Conservation (phyloP, 2,329 filamentous ascomycete genomes). For the Zymoseptoria brevis region DNA sequence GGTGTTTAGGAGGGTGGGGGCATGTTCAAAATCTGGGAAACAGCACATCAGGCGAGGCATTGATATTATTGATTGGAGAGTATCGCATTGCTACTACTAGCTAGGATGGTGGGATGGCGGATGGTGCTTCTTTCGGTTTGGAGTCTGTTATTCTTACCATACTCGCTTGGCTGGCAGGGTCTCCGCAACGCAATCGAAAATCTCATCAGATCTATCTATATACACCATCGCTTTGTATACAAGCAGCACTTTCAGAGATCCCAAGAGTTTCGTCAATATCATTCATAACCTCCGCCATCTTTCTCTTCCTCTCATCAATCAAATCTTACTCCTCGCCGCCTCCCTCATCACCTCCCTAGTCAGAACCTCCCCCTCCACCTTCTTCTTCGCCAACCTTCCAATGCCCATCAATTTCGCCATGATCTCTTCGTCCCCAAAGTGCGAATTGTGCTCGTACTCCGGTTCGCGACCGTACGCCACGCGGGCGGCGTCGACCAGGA, state of each 20-base stretch:
- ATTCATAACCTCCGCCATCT: background rate
- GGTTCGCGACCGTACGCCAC: constrained; percentile 77
- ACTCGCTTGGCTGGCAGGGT: background rate
- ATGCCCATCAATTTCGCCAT: constrained; percentile 49
- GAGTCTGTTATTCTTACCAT: background rate
- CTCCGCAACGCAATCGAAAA: background rate
- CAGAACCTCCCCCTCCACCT: constrained; percentile 42
- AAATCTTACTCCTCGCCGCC: constrained; percentile 28
- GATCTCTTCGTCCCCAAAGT: constrained; percentile 60
- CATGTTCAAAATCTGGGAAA: constrained; percentile 10
- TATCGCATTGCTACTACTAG: background rate
- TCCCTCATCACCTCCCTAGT: constrained; percentile 31
- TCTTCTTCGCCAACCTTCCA: constrained; percentile 48
- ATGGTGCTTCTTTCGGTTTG: background rate
- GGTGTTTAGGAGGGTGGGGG: constrained; percentile 26
- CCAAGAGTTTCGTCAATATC: background rate
- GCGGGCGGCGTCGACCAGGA: constrained; percentile 78
- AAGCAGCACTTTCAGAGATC: background rate
- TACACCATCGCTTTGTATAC: background rate
- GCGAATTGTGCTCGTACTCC: constrained; percentile 66
- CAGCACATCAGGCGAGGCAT: background rate
- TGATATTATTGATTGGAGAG: background rate
- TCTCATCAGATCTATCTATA: background rate
- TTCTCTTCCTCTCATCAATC: background rate
- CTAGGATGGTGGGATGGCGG: background rate